Evolutionary conservation across 768 basidiomycete species (phyloP).

Genomic region (Tylopilus sp.): DNA sequence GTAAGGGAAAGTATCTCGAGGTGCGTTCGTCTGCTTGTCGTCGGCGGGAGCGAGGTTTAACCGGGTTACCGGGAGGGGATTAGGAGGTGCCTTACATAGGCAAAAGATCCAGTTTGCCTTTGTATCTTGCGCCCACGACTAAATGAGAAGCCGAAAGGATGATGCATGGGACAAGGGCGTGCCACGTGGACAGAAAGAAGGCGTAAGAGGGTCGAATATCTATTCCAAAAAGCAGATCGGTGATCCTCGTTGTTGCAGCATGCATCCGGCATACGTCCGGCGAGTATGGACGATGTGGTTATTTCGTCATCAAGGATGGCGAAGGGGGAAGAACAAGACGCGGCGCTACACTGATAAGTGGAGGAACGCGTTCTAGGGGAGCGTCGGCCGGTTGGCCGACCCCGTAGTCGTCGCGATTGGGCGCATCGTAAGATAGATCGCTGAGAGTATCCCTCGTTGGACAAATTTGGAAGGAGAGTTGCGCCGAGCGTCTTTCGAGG

Average conservation of each 20-base stretch:
- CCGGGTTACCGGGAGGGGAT: conserved; percentile 10
- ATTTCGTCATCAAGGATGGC: neutral
- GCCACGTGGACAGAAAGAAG: conserved; percentile 6
- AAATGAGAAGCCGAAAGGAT: conserved; percentile 1
- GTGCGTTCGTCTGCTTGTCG: neutral
- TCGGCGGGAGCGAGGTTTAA: conserved; percentile 7
- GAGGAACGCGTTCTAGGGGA: neutral
- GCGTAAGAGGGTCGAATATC: neutral
- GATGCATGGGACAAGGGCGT: neutral
- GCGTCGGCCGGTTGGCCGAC: conserved; percentile 1
- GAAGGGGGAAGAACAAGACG: neutral
- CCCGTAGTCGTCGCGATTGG: conserved; percentile 17
- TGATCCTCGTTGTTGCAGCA: conserved; percentile 17
- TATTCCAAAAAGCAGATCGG: conserved; percentile 3
- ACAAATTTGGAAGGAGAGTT: conserved; percentile 10
- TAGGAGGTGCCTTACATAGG: neutral
- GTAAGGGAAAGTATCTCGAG: conserved; percentile 5
- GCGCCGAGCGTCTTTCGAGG: neutral
- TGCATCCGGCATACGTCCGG: conserved; percentile 3
- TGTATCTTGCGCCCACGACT: conserved; percentile 7
- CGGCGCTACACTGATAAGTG: neutral
- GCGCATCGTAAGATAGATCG: conserved; percentile 1
- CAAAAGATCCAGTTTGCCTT: conserved; percentile 4
- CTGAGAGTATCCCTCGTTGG: neutral
- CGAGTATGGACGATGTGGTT: neutral